These are phyloP conservation scores for Kodamaea alishanica DNA, from an alignment of 1,139 yeast species.

Conservation along the genomic window DNA sequence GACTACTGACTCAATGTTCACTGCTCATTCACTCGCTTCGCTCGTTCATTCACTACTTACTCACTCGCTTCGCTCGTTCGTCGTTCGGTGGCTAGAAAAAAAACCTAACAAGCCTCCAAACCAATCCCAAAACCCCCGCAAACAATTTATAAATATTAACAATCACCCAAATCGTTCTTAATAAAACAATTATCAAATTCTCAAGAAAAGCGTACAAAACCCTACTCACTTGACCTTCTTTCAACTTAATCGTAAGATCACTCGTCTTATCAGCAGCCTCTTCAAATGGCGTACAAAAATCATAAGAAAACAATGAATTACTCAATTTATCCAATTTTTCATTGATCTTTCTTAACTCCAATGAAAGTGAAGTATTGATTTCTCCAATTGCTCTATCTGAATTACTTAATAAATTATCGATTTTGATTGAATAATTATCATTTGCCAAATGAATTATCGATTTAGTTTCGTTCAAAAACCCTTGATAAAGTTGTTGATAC, in stretches of 20 bases:
- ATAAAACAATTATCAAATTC: constrained; percentile 52
- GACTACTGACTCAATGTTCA: too few species aligned
- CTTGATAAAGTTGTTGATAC: constrained; percentile 33
- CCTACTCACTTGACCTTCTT: constrained; percentile 27
- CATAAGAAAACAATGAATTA: constrained; percentile 27
- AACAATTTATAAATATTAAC: constrained; percentile 53
- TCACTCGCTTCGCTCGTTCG: too few species aligned
- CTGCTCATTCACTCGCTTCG: too few species aligned
- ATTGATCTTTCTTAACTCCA: constrained; percentile 66
- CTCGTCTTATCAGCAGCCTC: neutral
- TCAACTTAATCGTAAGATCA: constrained; percentile 21
- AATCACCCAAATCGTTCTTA: constrained; percentile 70
- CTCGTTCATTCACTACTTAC: too few species aligned
- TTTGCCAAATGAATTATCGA: constrained; percentile 38
- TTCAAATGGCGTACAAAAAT: constrained; percentile 17
- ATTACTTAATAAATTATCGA: constrained; percentile 63
- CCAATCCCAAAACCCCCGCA: constrained; percentile 27
- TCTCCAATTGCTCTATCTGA: constrained; percentile 80
- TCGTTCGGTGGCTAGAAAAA: constrained; percentile 9
- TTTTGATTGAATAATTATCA: constrained; percentile 45
- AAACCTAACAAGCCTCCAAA: constrained; percentile 39
- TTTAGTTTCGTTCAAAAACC: constrained; percentile 34
- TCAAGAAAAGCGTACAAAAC: constrained; percentile 40
- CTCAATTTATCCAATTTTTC: constrained; percentile 64
- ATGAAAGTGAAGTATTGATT: constrained; percentile 73